Evolutionary conservation across 441 rosid genomes (phyloP), one percentile per base, ranked within the genome.

Genomic region (Metrosideros polymorpha): DNA sequence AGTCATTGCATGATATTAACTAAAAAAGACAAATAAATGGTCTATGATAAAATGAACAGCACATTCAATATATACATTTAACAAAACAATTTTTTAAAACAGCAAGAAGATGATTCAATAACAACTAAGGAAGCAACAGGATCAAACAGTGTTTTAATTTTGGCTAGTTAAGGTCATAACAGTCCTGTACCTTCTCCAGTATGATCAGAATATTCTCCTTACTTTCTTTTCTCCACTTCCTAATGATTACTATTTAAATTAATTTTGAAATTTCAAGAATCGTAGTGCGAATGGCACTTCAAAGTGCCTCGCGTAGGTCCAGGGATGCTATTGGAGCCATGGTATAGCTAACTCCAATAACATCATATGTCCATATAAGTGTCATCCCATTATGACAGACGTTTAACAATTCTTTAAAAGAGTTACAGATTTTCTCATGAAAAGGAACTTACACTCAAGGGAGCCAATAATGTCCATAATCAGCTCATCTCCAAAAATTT

Each of bases 391-490:
- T 39, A 24, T 39, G 27, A 35, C 47, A 39, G 47, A 71, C 1
- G 0, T 39, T 24, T 71, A 39, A 39, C 22, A 71, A 71, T 39
- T 39, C 47, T 22, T 15, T 71, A 39, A 25, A 22, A 39, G 47
- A 3, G 25, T 35, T 71, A 39, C 17, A 39, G 47, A 71, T 71
- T 71, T 71, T 71, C 30, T n/a, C 42, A 29, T 55, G 13, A 51
- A 27, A 85, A 22, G 59, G 83, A 85, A 92, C 99, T 95, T 93
- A 98, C 99, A 94, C 92, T 98, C 99, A 7, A 98, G 99, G 82
- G 99, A 93, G 85, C 99, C 99, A 57, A 98, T 94, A 85, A 97
- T 93, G 89, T 97, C 98, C 97, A 98, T 95, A 87, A 98, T 94
- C 88, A 96, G 90, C 85, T 98, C 99, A 93, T 97, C 99, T 88